These are phyloP conservation scores for Lentinula lateritia DNA, from an alignment of 768 basidiomycete genomes.

Conservation along the genomic window DNA sequence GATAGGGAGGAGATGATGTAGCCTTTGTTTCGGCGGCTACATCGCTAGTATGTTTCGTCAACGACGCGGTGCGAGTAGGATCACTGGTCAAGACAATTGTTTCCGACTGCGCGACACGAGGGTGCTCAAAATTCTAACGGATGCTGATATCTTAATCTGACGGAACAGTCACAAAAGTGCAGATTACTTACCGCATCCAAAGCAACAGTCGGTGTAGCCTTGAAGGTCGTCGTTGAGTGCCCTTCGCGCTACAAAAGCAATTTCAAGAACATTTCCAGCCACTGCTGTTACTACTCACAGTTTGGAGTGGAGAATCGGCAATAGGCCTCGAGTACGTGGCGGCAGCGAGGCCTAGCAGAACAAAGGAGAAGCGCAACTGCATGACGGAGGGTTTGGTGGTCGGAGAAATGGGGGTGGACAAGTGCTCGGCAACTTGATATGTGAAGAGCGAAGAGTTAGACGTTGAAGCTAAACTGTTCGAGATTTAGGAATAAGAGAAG, in stretches of 20 bases:
- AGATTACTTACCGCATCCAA: neutral
- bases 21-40: too few species aligned
- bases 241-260: neutral
- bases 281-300: neutral
- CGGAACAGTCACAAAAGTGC: too few species aligned
- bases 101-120: neutral
- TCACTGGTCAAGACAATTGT: neutral
- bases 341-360: neutral
- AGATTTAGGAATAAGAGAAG: neutral
- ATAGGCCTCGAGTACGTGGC: neutral
- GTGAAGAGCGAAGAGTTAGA: neutral
- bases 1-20: too few species aligned
- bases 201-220: neutral
- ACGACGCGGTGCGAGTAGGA: too few species aligned
- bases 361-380: neutral
- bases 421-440: neutral
- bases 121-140: neutral
- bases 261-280: neutral
- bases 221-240: neutral
- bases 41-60: too few species aligned
- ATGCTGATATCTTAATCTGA: neutral
- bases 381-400: neutral
- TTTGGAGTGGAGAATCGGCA: neutral
- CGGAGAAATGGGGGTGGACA: neutral
- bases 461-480: neutral